Percentiles rank a stretch among this genome's conserved stretches.
These are phyloP conservation scores for Jaapia argillacea DNA, from an alignment of 768 basidiomycete genomes.

Conservation along the genomic window DNA sequence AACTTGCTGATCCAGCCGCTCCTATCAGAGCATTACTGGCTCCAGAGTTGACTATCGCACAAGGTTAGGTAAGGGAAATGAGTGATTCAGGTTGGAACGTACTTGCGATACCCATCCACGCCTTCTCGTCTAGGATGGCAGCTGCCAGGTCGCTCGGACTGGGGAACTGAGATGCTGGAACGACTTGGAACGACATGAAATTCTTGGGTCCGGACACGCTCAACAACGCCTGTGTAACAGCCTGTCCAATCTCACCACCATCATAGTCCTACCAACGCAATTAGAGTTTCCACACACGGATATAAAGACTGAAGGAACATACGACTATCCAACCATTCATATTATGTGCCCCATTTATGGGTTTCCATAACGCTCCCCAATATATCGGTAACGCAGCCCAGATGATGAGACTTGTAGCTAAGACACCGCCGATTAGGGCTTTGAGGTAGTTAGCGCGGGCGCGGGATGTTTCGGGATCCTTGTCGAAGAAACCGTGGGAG, in stretches of 20 bases:
- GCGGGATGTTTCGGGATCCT: neutral
- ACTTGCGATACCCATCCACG: slow-evolving; percentile 50
- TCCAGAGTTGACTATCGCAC: slow-evolving; percentile 23
- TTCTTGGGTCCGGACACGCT: neutral
- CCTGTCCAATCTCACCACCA: neutral
- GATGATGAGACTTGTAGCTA: neutral
- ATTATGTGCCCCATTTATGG: neutral
- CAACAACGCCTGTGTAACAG: neutral
- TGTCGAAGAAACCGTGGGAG: neutral
- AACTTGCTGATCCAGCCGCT: slow-evolving; percentile 18
- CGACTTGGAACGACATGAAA: neutral
- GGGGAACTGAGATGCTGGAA: slow-evolving; percentile 23
- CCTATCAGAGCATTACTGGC: slow-evolving; percentile 12
- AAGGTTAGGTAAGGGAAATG: slow-evolving; percentile 13
- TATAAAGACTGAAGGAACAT: no score
- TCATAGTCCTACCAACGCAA: neutral
- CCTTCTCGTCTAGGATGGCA: slow-evolving; percentile 37
- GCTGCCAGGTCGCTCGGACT: slow-evolving; percentile 27
- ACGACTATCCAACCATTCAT: neutral
- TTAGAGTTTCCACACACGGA: no score
- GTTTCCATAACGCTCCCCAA: neutral
- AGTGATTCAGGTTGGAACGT: slow-evolving; percentile 12
- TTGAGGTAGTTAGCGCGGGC: neutral
- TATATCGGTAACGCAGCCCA: neutral
- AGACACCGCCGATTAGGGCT: neutral